Percentiles rank a stretch among this genome's conserved stretches.
These are phyloP conservation scores for Monilinia aucupariae DNA, from an alignment of 2,329 filamentous ascomycete genomes.

Conservation along the genomic window DNA sequence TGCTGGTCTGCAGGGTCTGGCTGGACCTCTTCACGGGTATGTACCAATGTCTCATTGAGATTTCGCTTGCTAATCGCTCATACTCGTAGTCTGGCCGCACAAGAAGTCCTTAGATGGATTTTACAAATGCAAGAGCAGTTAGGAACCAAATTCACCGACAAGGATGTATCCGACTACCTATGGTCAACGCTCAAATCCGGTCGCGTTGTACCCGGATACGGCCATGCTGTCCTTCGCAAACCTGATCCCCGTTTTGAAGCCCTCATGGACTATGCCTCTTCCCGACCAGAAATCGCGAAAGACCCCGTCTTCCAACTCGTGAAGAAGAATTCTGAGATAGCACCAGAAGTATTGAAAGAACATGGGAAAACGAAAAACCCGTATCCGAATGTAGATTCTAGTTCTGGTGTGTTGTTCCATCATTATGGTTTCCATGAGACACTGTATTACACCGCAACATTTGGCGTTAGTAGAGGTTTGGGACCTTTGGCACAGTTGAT, in stretches of 20 bases:
- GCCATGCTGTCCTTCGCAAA: slow-evolving; percentile 92
- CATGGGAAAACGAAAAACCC: slow-evolving; percentile 99
- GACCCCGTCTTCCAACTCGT: slow-evolving; percentile 94
- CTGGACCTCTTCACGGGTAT: slow-evolving; percentile 81
- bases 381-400: slow-evolving; percentile 93
- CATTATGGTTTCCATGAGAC: slow-evolving; percentile 98
- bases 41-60: slow-evolving; percentile 23
- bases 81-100: slow-evolving; percentile 69
- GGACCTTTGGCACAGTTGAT: slow-evolving; percentile 91
- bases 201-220: slow-evolving; percentile 87
- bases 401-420: slow-evolving; percentile 91
- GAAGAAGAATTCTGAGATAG: slow-evolving; percentile 86
- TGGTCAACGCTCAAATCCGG: slow-evolving; percentile 92
- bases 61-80: slow-evolving; percentile 10
- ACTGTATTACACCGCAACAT: slow-evolving; percentile 80
- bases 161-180: slow-evolving; percentile 82
- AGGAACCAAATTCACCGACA: slow-evolving; percentile 68
- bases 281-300: slow-evolving; percentile 74
- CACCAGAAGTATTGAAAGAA: slow-evolving; percentile 82
- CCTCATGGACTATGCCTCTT: slow-evolving; percentile 88
- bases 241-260: slow-evolving; percentile 95
- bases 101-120: slow-evolving; percentile 96
- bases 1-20: slow-evolving; percentile 89
- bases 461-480: slow-evolving; percentile 64
- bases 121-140: slow-evolving; percentile 91